phyloP scores from a whole-genome alignment of 116 monocot genomes.

The Papilionanthe hybrid region DNA sequence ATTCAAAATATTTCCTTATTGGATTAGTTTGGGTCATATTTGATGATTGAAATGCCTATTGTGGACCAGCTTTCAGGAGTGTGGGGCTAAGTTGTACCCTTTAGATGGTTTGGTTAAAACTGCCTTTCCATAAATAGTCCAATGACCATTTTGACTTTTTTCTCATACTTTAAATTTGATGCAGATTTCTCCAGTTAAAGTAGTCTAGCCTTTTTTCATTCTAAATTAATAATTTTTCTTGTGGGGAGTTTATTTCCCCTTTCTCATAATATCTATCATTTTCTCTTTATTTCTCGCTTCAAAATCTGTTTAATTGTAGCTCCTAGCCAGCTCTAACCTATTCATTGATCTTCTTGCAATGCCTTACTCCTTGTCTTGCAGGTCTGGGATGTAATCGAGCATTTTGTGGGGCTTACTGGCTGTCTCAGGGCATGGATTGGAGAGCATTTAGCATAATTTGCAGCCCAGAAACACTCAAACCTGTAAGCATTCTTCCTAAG shows the following conservation, averaged over 20 bases:
- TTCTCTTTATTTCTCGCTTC: background rate
- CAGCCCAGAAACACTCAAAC: conserved; percentile 58
- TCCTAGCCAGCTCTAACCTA: background rate
- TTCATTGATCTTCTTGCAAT: background rate
- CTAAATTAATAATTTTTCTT: background rate
- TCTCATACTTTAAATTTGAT: background rate
- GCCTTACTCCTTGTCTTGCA: conserved; percentile 15
- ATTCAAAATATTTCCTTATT: too few species aligned
- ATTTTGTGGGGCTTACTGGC: conserved; percentile 96
- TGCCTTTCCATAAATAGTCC: too few species aligned
- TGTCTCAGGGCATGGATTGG: conserved; percentile 48
- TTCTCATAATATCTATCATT: background rate
- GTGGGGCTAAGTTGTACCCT: too few species aligned
- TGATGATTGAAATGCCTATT: too few species aligned
- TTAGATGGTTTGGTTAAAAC: too few species aligned
- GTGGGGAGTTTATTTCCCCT: background rate
- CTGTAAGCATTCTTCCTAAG: conserved; percentile 27
- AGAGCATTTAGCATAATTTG: conserved; percentile 48
- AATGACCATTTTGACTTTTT: too few species aligned
- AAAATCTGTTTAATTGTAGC: background rate
- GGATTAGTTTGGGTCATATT: too few species aligned
- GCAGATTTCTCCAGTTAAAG: background rate
- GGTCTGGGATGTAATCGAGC: conserved; percentile 85
- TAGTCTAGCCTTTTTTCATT: background rate
- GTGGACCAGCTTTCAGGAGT: too few species aligned